Conservation (phyloP, 495 filamentous ascomycete species). For the Hypoxylon fuscum region DNA sequence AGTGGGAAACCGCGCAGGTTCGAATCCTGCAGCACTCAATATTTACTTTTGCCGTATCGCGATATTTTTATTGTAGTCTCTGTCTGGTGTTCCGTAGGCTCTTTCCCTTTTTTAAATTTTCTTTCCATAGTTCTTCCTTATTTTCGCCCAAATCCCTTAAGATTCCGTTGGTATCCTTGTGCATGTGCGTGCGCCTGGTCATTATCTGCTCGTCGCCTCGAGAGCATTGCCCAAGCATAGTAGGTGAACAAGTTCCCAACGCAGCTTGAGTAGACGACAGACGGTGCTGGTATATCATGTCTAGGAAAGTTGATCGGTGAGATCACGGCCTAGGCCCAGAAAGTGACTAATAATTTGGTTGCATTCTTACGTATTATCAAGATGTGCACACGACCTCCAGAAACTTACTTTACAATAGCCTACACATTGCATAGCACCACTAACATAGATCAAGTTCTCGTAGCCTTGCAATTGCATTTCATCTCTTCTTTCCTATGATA, state of each 20-base stretch:
- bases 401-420: background rate
- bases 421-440: constrained; percentile 2
- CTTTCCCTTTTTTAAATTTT: background rate
- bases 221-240: too few relatives aligned
- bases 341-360: too few relatives aligned
- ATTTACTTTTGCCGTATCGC: constrained; percentile 6
- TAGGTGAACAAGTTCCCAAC: too few relatives aligned
- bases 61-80: background rate
- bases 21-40: constrained; percentile 55
- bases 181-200: too few relatives aligned
- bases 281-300: too few relatives aligned
- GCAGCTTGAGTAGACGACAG: too few relatives aligned
- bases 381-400: background rate
- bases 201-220: too few relatives aligned
- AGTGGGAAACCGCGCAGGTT: constrained; percentile 55
- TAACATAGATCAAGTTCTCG: constrained; percentile 2
- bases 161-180: too few relatives aligned
- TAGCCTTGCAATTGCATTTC: constrained; percentile 3
- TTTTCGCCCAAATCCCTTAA: too few relatives aligned
- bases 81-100: too few relatives aligned
- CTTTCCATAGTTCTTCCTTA: background rate
- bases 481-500: constrained; percentile 1
- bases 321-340: too few relatives aligned
- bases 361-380: background rate
- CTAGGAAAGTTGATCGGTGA: too few relatives aligned